These are phyloP conservation scores for Solanum medicagineum DNA, from an alignment of 257 asterid species.

Conservation along the genomic window DNA sequence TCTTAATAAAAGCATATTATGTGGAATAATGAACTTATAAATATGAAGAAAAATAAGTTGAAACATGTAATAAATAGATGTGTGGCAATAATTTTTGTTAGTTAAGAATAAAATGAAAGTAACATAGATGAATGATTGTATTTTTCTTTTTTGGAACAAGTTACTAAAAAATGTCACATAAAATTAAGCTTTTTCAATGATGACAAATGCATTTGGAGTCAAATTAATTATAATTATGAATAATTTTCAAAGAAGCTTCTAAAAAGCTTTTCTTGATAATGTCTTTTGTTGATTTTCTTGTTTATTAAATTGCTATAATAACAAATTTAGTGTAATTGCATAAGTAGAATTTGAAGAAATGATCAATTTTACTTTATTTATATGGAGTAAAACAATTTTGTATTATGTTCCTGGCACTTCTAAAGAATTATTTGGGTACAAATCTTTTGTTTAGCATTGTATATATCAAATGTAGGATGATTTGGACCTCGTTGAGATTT, in stretches of 20 bases:
- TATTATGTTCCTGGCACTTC: too few species aligned
- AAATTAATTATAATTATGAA: neutral
- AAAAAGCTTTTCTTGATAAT: neutral
- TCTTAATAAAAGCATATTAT: neutral
- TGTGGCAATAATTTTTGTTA: accelerated
- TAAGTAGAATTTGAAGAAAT: too few species aligned
- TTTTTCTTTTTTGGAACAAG: neutral
- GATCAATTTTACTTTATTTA: too few species aligned
- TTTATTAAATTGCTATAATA: neutral
- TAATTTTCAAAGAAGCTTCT: neutral
- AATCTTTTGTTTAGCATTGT: too few species aligned
- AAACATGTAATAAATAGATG: neutral
- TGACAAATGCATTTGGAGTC: neutral
- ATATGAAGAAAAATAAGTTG: neutral
- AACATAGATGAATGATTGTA: too few species aligned
- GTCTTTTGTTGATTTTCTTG: neutral
- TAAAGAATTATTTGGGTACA: too few species aligned
- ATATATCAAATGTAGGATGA: too few species aligned
- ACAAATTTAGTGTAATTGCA: too few species aligned
- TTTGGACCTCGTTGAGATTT: too few species aligned
- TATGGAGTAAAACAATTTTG: too few species aligned
- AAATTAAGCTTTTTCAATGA: neutral
- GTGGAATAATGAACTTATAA: neutral
- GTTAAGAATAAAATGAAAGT: neutral
- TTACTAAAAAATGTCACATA: neutral